Conservation (phyloP, 129 eudicot species). For the Lactuca sativa region DNA sequence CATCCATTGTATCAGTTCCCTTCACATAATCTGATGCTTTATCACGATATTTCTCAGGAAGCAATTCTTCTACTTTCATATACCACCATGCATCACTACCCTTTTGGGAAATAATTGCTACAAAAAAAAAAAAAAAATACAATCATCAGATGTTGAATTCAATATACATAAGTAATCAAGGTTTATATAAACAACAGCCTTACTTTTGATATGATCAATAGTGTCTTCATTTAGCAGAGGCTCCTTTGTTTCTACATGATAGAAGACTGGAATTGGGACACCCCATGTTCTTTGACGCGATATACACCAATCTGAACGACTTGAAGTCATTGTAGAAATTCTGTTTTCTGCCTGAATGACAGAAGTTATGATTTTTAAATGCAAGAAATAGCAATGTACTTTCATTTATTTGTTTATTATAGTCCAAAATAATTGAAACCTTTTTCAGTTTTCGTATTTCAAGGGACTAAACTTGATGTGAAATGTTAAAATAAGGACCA, state of each 20-base stretch:
- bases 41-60: conserved; percentile 78
- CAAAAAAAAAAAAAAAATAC: conserved; percentile 12
- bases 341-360: conserved; percentile 74
- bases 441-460: too few species aligned
- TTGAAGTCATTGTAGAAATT: conserved; percentile 78
- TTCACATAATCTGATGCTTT: conserved; percentile 83
- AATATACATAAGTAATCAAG: conserved; percentile 1
- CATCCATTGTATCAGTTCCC: conserved; percentile 99
- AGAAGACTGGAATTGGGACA: conserved; percentile 98
- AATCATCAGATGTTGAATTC: conserved; percentile 6
- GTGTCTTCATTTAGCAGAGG: conserved; percentile 92
- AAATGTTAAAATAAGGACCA: too few species aligned
- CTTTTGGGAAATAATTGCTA: conserved; percentile 89
- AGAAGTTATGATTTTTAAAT: not conserved
- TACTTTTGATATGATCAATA: conserved; percentile 82
- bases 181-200: conserved; percentile 16
- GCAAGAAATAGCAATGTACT: not conserved
- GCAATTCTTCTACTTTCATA: conserved; percentile 88
- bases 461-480: too few species aligned
- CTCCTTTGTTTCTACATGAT: conserved; percentile 83
- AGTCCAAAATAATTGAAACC: too few species aligned
- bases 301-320: conserved; percentile 99
- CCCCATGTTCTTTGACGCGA: conserved; percentile 99
- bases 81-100: conserved; percentile 99
- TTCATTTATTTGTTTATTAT: not conserved